Evolutionary conservation across 1,139 yeast species (phyloP), one percentile per base, ranked within the genome.

Genomic region (Lizanozyma gosingica): DNA sequence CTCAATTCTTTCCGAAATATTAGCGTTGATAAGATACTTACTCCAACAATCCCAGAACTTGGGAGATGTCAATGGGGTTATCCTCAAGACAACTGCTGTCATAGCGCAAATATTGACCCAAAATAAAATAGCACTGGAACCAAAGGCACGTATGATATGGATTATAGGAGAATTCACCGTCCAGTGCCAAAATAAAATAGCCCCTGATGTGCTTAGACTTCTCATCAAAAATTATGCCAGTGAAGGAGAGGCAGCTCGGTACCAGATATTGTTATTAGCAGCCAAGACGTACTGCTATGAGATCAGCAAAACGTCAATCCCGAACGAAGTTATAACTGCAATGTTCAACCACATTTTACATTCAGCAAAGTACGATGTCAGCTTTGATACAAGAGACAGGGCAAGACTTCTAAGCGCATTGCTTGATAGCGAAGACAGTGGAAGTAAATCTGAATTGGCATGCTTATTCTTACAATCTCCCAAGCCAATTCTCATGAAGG

Each of bases 71-170:
- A 39, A 58, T 62, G 40, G 66, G 60, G 45, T 56, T 77, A 27
- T 65, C 74, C 1, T 55, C 59, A 36, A 46, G 51, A 39, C 38
- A 58, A 22, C 35, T 51, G 9, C 44, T 53, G 9, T 37, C 52
- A 45, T 75, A 9, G 64, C 76, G 2, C 43, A 54, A 33, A 55
- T 65, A 2, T 52, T 68, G 39, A 44, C 59, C 40, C 48, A 49
- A 3, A 47, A 46, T 2, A 52, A 55, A 2, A 51, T 71, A 27
- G 70, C 62, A 27, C 56, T 64, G 17, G 68, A 70, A 15, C 95
- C 97, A 0, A 77, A 80, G 47, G 88, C 95, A 1, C 83, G 94
- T 42, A 80, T 88, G 16, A 72, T 92, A 15, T 94, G 97, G 97
- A 71, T 90, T 11, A 76, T 92, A 37, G 97, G 97, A 2, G 97